Conservation (phyloP, 2,329 filamentous ascomycete species). For the Shiraia sp. region DNA sequence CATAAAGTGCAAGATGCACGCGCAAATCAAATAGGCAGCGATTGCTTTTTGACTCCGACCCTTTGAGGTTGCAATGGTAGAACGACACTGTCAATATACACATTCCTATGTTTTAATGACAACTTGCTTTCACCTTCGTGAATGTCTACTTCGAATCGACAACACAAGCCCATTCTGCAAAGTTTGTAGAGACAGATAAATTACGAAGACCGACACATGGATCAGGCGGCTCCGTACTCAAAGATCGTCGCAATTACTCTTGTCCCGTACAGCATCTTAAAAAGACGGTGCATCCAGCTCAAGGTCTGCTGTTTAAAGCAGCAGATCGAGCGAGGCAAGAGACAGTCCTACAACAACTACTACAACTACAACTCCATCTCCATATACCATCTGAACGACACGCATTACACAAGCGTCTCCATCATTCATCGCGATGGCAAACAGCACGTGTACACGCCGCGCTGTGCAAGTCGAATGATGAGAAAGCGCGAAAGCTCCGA, state of each 20-base stretch:
- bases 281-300: conserved; percentile 43
- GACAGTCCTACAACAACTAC: conserved; percentile 20
- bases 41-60: too few relatives aligned
- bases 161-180: neutral
- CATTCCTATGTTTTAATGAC: too few relatives aligned
- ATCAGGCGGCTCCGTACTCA: conserved; percentile 44
- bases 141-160: neutral
- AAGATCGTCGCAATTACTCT: conserved; percentile 45
- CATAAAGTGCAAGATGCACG: too few relatives aligned
- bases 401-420: neutral
- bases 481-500: neutral
- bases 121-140: too few relatives aligned
- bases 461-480: neutral
- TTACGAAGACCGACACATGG: conserved; percentile 41
- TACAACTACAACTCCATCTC: neutral
- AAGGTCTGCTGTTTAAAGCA: conserved; percentile 37
- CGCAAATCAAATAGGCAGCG: neutral
- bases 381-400: neutral
- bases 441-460: neutral
- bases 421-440: neutral
- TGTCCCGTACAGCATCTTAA: conserved; percentile 39
- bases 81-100: conserved; percentile 1
- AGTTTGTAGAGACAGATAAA: conserved; percentile 45
- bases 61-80: neutral
- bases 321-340: conserved; percentile 46